Evolutionary conservation across 2,329 filamentous ascomycete genomes (phyloP).

Genomic region (Fusarium chuoi): DNA sequence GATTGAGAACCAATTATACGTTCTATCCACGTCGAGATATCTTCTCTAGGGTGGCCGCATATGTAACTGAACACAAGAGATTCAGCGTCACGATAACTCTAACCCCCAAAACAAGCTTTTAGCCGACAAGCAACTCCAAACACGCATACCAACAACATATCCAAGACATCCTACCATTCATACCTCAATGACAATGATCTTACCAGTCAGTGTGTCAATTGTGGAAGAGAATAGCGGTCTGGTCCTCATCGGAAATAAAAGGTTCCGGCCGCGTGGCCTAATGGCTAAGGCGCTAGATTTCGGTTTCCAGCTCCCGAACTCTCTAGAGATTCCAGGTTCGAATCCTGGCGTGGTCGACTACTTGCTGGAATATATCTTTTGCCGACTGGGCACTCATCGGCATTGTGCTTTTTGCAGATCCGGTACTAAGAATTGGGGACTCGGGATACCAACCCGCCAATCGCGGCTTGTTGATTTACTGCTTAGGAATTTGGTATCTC

Average conservation of each 20-base stretch:
- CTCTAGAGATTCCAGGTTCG: constrained; percentile 56
- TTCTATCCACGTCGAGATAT: background rate
- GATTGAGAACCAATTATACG: background rate
- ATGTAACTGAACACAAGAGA: background rate
- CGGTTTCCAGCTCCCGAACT: constrained; percentile 42
- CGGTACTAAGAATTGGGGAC: background rate
- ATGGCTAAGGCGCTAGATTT: constrained; percentile 58
- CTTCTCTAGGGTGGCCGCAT: background rate
- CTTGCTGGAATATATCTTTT: constrained; percentile 3
- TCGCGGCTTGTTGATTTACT: background rate
- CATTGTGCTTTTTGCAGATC: background rate
- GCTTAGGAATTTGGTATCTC: background rate
- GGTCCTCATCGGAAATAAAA: background rate
- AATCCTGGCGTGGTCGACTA: constrained; percentile 55
- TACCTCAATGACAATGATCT: background rate
- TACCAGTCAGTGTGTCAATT: fast-evolving
- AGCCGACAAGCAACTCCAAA: too few relatives aligned
- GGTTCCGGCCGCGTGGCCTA: constrained; percentile 54
- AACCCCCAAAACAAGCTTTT: background rate
- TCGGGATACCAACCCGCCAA: background rate
- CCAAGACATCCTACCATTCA: background rate
- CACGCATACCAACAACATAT: too few relatives aligned
- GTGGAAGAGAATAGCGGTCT: background rate
- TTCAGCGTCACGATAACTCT: background rate
- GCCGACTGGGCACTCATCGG: background rate